These are phyloP conservation scores for Nidula microcarpa DNA, from an alignment of 768 basidiomycete genomes.

Conservation along the genomic window DNA sequence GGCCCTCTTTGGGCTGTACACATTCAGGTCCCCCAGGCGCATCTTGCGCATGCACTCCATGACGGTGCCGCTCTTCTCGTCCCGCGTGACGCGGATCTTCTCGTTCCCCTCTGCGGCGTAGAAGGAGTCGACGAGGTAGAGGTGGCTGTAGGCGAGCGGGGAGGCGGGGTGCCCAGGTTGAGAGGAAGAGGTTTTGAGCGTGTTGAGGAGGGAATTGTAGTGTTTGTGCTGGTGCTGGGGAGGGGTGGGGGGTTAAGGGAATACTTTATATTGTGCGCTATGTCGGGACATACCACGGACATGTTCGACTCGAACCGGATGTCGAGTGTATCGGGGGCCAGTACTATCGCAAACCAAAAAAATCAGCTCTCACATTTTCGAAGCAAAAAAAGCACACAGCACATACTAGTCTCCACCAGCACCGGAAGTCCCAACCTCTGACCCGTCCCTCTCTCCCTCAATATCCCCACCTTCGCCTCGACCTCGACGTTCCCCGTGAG, in stretches of 20 bases:
- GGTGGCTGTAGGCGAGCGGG: constrained; percentile 73
- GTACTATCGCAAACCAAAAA: constrained; percentile 42
- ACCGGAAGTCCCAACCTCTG: constrained; percentile 68
- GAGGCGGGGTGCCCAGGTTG: constrained; percentile 50
- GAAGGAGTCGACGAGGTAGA: constrained; percentile 77
- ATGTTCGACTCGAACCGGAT: constrained; percentile 91
- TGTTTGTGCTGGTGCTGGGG: constrained; percentile 79
- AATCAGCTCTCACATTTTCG: constrained; percentile 4
- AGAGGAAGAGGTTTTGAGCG: constrained; percentile 57
- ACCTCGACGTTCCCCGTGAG: constrained; percentile 68
- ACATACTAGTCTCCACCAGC: constrained; percentile 81
- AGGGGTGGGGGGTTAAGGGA: constrained; percentile 9
- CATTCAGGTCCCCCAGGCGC: constrained; percentile 83
- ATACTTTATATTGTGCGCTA: constrained; percentile 11
- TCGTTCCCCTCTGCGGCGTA: constrained; percentile 47
- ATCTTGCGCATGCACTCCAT: constrained; percentile 74
- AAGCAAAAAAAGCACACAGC: constrained; percentile 4
- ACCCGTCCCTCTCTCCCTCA: constrained; percentile 55
- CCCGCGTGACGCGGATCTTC: constrained; percentile 81
- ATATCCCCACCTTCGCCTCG: constrained; percentile 84
- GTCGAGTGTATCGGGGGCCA: constrained; percentile 57
- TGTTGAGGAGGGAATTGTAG: constrained; percentile 85
- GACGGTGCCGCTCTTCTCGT: constrained; percentile 67
- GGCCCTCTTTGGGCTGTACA: constrained; percentile 74
- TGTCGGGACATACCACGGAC: constrained; percentile 57